A percentile compares a stretch with the other conserved stretches of the same genome.
phyloP scores from a whole-genome alignment of 2,329 filamentous ascomycete species.

The Cladosporium phlei region DNA sequence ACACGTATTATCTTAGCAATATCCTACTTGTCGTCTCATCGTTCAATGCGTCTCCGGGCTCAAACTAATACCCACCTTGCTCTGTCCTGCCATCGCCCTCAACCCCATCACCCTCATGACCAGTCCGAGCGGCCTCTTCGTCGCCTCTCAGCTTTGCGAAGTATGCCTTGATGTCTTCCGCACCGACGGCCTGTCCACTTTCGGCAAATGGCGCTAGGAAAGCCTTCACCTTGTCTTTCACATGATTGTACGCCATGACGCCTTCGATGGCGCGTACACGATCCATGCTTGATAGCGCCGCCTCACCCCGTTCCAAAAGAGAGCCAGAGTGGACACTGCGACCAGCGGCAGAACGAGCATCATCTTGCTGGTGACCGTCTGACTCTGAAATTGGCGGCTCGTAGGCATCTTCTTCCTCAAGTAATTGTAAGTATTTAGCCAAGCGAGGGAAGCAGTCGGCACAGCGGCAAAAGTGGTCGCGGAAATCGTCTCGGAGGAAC shows the following conservation, averaged over 20 bases:
- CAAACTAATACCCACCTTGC: slow-evolving; percentile 36
- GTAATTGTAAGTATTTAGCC: slow-evolving; percentile 67
- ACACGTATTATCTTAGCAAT: background rate
- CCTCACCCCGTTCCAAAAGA: slow-evolving; percentile 86
- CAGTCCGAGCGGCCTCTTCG: slow-evolving; percentile 47
- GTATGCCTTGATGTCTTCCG: slow-evolving; percentile 93
- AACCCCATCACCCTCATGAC: slow-evolving; percentile 23
- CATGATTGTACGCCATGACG: slow-evolving; percentile 95
- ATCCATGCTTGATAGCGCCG: slow-evolving; percentile 84
- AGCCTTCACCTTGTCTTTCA: slow-evolving; percentile 91
- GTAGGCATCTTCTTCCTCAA: slow-evolving; percentile 92
- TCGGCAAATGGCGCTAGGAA: slow-evolving; percentile 94
- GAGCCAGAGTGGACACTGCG: slow-evolving; percentile 67
- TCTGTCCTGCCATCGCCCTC: slow-evolving; percentile 32
- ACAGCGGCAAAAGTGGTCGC: slow-evolving; percentile 78
- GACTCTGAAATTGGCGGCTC: slow-evolving; percentile 74
- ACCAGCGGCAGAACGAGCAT: slow-evolving; percentile 36
- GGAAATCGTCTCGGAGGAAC: slow-evolving; percentile 76
- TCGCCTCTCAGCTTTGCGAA: slow-evolving; percentile 93
- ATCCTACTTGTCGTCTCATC: background rate
- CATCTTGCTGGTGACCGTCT: slow-evolving; percentile 52
- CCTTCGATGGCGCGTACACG: slow-evolving; percentile 88
- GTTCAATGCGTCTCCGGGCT: slow-evolving; percentile 12
- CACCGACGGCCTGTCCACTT: slow-evolving; percentile 78
- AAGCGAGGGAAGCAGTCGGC: slow-evolving; percentile 71